A percentile compares a stretch with the other conserved stretches of the same genome.
phyloP scores from a whole-genome alignment of 2,329 filamentous ascomycete species.

The Exophiala sp. region DNA sequence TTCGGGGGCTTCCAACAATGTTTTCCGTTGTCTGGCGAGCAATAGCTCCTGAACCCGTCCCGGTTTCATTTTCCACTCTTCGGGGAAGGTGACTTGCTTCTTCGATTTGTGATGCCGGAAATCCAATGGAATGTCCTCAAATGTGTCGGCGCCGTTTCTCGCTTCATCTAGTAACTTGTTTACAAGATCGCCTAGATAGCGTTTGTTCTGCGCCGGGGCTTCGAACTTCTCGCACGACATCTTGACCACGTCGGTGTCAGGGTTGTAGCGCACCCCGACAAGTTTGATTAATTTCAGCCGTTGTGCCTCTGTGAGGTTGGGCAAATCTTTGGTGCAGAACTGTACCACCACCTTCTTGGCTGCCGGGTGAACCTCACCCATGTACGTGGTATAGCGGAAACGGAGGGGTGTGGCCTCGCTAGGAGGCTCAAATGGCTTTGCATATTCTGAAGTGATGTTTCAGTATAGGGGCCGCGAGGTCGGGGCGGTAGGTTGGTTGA shows the following conservation, averaged over 20 bases:
- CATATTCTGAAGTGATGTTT: conserved; percentile 68
- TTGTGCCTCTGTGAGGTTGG: conserved; percentile 54
- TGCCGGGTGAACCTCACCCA: conserved; percentile 88
- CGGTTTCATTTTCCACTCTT: conserved; percentile 70
- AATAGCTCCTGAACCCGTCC: conserved; percentile 13
- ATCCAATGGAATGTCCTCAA: conserved; percentile 84
- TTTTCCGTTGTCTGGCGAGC: conserved; percentile 51
- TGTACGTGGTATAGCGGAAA: conserved; percentile 94
- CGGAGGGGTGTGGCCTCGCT: conserved; percentile 63
- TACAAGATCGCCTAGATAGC: conserved; percentile 78
- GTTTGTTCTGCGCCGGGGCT: conserved; percentile 91
- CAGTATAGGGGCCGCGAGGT: too few species aligned
- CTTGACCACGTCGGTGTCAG: conserved; percentile 69
- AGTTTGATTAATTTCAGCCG: conserved; percentile 80
- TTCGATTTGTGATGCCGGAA: conserved; percentile 74
- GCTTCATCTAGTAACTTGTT: conserved; percentile 67
- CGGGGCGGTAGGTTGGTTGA: neutral
- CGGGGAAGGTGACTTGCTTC: conserved; percentile 65
- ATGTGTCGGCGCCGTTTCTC: conserved; percentile 70
- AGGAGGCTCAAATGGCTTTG: conserved; percentile 72
- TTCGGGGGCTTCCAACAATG: conserved; percentile 47
- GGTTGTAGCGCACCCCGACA: conserved; percentile 79
- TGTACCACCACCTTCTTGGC: conserved; percentile 91
- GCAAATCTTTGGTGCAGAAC: conserved; percentile 68
- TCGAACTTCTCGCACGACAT: conserved; percentile 88